A percentile compares a stretch with the other conserved stretches of the same genome.
phyloP scores from a whole-genome alignment of 2,329 filamentous ascomycete genomes.

The Aspergillus sp. region DNA sequence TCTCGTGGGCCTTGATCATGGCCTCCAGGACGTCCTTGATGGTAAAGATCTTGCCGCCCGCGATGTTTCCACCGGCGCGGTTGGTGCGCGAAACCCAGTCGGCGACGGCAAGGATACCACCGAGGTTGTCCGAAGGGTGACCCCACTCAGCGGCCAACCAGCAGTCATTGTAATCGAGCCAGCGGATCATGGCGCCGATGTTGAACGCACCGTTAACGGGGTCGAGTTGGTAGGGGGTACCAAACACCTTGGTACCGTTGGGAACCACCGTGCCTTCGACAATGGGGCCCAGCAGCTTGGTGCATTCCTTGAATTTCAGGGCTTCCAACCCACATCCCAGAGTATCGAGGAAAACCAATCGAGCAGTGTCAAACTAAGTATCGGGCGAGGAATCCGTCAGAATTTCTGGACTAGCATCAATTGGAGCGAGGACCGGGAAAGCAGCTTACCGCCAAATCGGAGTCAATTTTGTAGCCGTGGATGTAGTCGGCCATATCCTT shows the following conservation, averaged over 20 bases:
- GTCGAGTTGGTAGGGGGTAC: conserved; percentile 91
- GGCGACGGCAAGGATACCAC: conserved; percentile 91
- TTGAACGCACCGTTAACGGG: conserved; percentile 97
- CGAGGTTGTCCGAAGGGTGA: conserved; percentile 96
- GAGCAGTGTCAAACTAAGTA: conserved; percentile 76
- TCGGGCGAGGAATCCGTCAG: background rate
- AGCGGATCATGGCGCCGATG: conserved; percentile 97
- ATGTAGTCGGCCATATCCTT: conserved; percentile 94
- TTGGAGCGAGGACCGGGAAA: conserved; percentile 1
- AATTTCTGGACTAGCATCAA: background rate
- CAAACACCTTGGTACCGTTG: conserved; percentile 86
- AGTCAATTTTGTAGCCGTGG: conserved; percentile 86
- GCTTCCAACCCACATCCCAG: conserved; percentile 95
- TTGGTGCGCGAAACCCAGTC: conserved; percentile 98
- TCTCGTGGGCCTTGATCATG: conserved; percentile 99
- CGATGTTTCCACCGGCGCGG: conserved; percentile 73
- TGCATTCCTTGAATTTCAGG: conserved; percentile 92
- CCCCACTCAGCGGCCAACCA: conserved; percentile 99
- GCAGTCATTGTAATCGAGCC: conserved; percentile 99
- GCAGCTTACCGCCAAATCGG: conserved; percentile 79
- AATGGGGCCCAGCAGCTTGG: conserved; percentile 87
- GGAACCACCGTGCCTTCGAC: conserved; percentile 89
- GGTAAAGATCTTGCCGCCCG: conserved; percentile 75
- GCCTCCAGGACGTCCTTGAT: conserved; percentile 88
- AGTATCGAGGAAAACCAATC: conserved; percentile 95